These are phyloP conservation scores for Eucommia ulmoides DNA, from an alignment of 257 asterid genomes.

Conservation along the genomic window DNA sequence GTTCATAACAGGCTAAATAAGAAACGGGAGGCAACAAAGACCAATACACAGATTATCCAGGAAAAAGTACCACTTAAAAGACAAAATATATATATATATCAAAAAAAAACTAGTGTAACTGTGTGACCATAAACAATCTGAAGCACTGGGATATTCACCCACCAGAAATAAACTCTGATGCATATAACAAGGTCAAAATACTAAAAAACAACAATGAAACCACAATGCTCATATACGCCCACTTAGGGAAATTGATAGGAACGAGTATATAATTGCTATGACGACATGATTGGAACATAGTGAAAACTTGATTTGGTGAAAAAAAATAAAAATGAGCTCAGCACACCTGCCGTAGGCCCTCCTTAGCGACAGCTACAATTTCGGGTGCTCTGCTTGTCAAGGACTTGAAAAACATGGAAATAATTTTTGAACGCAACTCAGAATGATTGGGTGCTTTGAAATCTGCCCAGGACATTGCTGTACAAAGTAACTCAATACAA, in stretches of 20 bases:
- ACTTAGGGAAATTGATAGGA: no score
- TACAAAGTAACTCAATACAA: slow-evolving; percentile 94
- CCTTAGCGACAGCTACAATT: slow-evolving; percentile 97
- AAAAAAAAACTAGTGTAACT: background rate
- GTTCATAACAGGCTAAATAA: no score
- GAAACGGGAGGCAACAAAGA: no score
- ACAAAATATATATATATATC: background rate
- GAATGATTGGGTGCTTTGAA: slow-evolving; percentile 91
- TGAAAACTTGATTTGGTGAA: no score
- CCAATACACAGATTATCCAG: background rate
- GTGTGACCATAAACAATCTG: background rate
- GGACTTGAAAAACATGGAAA: slow-evolving; percentile 96
- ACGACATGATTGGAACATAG: no score
- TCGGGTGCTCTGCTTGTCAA: slow-evolving; percentile 82
- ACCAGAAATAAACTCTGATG: background rate
- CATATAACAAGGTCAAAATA: background rate
- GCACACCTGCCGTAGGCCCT: slow-evolving; percentile 94
- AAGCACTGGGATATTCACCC: background rate
- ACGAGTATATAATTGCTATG: no score
- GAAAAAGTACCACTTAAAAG: background rate
- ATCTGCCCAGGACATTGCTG: slow-evolving; percentile 99
- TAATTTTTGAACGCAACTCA: slow-evolving; percentile 86
- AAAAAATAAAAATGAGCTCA: slow-evolving; percentile 7
- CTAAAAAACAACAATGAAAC: no score
- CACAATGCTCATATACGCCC: no score